Percentiles rank a stretch among this genome's conserved stretches.
Evolutionary conservation across 202 grass and related monocot species (phyloP).

Genomic region (Schoenoplectus triqueter): DNA sequence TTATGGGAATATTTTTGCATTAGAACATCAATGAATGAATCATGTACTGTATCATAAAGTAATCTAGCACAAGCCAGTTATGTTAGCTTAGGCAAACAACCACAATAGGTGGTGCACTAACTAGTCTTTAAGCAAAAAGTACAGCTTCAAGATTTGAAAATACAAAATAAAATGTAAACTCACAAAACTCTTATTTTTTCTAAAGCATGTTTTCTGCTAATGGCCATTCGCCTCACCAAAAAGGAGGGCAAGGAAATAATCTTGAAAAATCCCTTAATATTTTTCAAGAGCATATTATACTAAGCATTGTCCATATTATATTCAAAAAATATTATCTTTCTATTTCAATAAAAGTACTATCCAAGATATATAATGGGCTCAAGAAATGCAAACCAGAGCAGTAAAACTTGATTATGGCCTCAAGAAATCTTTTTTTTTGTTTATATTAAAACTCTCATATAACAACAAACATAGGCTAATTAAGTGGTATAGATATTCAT

Average conservation of each 20-base stretch:
- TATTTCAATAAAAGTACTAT: conserved; percentile 11
- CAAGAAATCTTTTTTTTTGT: background rate
- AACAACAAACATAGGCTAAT: conserved; percentile 21
- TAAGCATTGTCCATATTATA: background rate
- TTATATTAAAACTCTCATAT: conserved; percentile 9
- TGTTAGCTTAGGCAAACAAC: conserved; percentile 11
- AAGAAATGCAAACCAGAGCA: background rate
- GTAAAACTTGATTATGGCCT: background rate
- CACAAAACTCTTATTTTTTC: background rate
- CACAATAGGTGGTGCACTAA: background rate
- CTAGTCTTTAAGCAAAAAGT: background rate
- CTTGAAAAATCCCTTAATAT: background rate
- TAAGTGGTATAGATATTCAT: conserved; percentile 20
- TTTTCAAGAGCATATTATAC: background rate
- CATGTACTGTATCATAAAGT: background rate
- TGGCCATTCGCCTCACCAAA: background rate
- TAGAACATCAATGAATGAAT: background rate
- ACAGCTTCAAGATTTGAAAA: background rate
- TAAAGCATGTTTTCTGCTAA: background rate
- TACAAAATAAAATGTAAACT: background rate
- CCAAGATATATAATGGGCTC: conserved; percentile 15
- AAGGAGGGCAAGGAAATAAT: background rate
- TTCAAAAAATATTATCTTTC: background rate
- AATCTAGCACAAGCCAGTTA: conserved; percentile 5
- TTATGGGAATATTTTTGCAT: conserved; percentile 17